Evolutionary conservation across 768 basidiomycete species (phyloP), one percentile per base, ranked within the genome.

Genomic region (Gymnopilus dilepis): DNA sequence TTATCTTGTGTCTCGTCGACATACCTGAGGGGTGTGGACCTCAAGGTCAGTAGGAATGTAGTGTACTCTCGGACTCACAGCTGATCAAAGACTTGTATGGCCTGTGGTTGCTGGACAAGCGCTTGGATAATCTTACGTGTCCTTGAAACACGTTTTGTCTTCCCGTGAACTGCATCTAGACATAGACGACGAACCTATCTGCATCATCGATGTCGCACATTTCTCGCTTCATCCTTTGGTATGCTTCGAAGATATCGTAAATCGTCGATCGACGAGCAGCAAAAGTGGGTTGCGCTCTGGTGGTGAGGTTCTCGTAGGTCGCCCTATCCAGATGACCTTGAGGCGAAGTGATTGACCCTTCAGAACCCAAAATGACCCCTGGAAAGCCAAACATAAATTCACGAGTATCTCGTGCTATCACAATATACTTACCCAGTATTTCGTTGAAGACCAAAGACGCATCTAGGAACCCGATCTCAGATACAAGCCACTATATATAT

Each of bases 1-100:
- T 88, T 84, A 64, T 92, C 90, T 67, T 92, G 90, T 0, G 83
- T 85, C 72, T 92, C 90, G 48, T 92, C 90, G 2, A 92, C 79
- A 65, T 90, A 91, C 15, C 89, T 89, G 40, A n/a, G n/a, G n/a
- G n/a, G n/a, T n/a, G n/a, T n/a, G n/a, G n/a, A n/a, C n/a, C n/a
- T n/a, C n/a, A n/a, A n/a, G n/a, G n/a, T n/a, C n/a, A n/a, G n/a
- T n/a, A n/a, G n/a, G n/a, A n/a, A n/a, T n/a, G n/a, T n/a, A n/a
- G n/a, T n/a, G 31, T n/a, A 52, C 12, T 33, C 37, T 6, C 28
- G 22, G 19, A 71, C 82, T 33, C 61, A 90, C 86, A 90, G 58
- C 58, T 78, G 84, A 62, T 90, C 82, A 12, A 89, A 70, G 47
- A 73, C 82, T 30, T 68, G 67, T 3, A 82, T 82, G 5, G 70